phyloP scores from a whole-genome alignment of 164 flowering plant genomes.

The Magnolia officinalis region DNA sequence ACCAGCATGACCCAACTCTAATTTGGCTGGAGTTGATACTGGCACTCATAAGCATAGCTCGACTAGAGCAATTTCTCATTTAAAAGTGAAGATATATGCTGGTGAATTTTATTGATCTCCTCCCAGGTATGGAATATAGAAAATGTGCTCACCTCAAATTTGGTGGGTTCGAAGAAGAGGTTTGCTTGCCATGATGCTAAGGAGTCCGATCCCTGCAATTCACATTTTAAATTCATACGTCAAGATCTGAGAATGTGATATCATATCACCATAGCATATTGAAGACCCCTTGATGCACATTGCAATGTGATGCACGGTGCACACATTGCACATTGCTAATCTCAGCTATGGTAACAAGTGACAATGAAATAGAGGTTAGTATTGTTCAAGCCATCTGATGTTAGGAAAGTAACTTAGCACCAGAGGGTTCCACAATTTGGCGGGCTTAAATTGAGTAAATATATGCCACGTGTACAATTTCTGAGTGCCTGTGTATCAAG shows the following conservation, averaged over 20 bases:
- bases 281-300: not conserved
- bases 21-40: not conserved
- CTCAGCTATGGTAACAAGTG: too few relatives aligned
- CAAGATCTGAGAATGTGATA: not conserved
- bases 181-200: constrained; percentile 89
- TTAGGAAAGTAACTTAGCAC: too few relatives aligned
- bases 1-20: not conserved
- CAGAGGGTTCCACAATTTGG: too few relatives aligned
- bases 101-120: not conserved
- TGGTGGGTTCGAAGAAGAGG: constrained; percentile 81
- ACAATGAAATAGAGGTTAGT: too few relatives aligned
- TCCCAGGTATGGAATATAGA: not conserved
- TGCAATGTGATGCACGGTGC: too few relatives aligned
- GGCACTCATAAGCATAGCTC: not conserved
- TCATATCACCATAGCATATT: not conserved
- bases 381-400: too few relatives aligned
- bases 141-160: constrained; percentile 62
- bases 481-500: too few relatives aligned
- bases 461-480: too few relatives aligned
- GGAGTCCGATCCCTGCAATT: constrained; percentile 81
- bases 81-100: not conserved
- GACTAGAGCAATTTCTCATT: not conserved
- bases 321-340: too few relatives aligned
- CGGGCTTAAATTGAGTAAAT: too few relatives aligned
- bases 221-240: not conserved